These are phyloP conservation scores for Phytophthora pseudosyringae DNA, from an alignment of 352 stramenopile genomes.

Conservation along the genomic window DNA sequence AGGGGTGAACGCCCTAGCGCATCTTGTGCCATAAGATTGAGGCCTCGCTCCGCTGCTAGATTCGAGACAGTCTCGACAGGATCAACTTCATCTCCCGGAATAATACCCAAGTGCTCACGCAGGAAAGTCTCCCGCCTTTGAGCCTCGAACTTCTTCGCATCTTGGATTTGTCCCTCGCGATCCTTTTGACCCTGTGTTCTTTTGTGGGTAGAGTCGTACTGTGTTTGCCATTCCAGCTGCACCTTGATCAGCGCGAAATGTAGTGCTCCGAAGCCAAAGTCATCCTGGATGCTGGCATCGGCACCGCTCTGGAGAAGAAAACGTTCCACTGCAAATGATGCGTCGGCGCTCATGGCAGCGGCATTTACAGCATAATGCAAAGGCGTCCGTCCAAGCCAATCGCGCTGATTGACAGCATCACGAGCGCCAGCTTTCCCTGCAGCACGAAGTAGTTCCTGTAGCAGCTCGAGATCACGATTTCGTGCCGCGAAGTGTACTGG, in stretches of 20 bases:
- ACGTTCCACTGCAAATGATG: slow-evolving; percentile 81
- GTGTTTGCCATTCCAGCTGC: slow-evolving; percentile 66
- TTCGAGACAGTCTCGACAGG: slow-evolving; percentile 83
- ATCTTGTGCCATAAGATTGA: slow-evolving; percentile 52
- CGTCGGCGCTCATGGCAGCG: slow-evolving; percentile 68
- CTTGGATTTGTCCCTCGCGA: slow-evolving; percentile 35
- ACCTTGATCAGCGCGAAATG: slow-evolving; percentile 81
- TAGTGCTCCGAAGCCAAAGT: slow-evolving; percentile 62
- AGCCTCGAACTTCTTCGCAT: slow-evolving; percentile 41
- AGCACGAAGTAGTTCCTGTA: slow-evolving; percentile 53
- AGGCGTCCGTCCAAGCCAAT: slow-evolving; percentile 59
- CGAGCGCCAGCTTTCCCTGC: slow-evolving; percentile 41
- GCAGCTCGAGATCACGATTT: slow-evolving; percentile 69
- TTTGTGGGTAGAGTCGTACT: slow-evolving; percentile 49
- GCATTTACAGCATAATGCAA: slow-evolving; percentile 81
- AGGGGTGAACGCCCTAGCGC: slow-evolving; percentile 61
- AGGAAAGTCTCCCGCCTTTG: slow-evolving; percentile 56
- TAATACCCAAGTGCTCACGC: slow-evolving; percentile 40
- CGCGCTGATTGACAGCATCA: slow-evolving; percentile 53
- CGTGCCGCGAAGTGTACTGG: slow-evolving; percentile 64
- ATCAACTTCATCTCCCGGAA: slow-evolving; percentile 58
- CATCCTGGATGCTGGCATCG: slow-evolving; percentile 57
- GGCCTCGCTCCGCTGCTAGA: slow-evolving; percentile 52
- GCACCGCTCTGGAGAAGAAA: slow-evolving; percentile 67
- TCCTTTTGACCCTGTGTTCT: slow-evolving; percentile 36